Conservation (phyloP, 331 rosid genomes). For the Quercus tomentella region DNA sequence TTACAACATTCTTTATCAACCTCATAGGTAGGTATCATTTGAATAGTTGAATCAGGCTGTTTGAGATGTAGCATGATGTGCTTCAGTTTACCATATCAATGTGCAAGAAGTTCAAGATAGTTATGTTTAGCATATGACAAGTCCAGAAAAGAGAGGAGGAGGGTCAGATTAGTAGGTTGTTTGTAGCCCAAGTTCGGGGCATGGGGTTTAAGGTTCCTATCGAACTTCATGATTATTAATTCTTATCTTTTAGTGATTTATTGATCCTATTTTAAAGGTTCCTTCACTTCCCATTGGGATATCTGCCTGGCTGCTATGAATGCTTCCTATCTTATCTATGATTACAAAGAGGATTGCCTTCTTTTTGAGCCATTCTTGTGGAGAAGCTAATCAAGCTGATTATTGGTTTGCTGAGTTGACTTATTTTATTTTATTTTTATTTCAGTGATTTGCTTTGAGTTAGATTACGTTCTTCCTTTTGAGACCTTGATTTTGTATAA, state of each 20-base stretch:
- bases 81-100: not conserved
- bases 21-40: not conserved
- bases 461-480: not conserved
- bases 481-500: conserved; percentile 3
- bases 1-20: not conserved
- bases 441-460: not conserved
- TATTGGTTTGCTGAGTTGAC: not conserved
- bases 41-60: conserved; percentile 5
- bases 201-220: not conserved
- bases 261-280: not conserved
- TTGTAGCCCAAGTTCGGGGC: not conserved
- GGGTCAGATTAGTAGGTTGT: not conserved
- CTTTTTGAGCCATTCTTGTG: not conserved
- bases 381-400: not conserved
- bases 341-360: not conserved
- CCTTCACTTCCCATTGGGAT: not conserved
- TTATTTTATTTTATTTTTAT: not conserved
- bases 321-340: not conserved
- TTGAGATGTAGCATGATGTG: not conserved
- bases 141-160: not conserved
- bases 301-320: not conserved
- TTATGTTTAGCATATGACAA: not conserved
- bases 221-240: not conserved
- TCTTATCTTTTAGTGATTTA: not conserved
- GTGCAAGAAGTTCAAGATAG: not conserved